Percentiles rank a stretch among this genome's conserved stretches.
Evolutionary conservation across 2,329 filamentous ascomycete genomes (phyloP).

Genomic region (Rutstroemia sp.): DNA sequence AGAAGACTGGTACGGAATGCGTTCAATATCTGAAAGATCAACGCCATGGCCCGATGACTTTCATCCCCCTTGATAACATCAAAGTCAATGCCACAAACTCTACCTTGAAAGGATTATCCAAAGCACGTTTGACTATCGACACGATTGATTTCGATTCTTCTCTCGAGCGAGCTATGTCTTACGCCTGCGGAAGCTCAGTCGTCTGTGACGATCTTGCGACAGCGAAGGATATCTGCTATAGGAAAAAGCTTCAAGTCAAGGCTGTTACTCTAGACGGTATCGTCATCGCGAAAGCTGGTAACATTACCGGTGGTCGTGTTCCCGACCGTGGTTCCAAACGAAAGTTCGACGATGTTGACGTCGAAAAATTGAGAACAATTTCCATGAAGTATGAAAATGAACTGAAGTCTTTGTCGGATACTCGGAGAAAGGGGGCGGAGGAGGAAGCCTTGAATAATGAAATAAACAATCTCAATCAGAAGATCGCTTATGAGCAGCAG

Average conservation of each 20-base stretch:
- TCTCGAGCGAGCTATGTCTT: slow-evolving; percentile 86
- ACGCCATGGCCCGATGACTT: slow-evolving; percentile 78
- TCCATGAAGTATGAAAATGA: slow-evolving; percentile 71
- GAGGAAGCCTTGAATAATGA: slow-evolving; percentile 80
- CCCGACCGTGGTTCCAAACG: slow-evolving; percentile 69
- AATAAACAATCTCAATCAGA: slow-evolving; percentile 70
- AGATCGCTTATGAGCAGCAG: slow-evolving; percentile 60
- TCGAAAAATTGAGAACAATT: slow-evolving; percentile 74
- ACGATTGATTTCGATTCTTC: slow-evolving; percentile 89
- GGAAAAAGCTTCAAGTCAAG: slow-evolving; percentile 76
- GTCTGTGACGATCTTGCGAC: slow-evolving; percentile 84
- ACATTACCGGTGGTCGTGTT: slow-evolving; percentile 92
- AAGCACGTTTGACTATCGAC: slow-evolving; percentile 85
- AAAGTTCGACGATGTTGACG: slow-evolving; percentile 82
- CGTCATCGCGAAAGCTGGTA: slow-evolving; percentile 90
- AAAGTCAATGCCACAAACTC: slow-evolving; percentile 89
- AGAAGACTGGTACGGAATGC: slow-evolving; percentile 89
- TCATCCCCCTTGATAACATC: slow-evolving; percentile 95
- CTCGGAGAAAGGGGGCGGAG: slow-evolving; percentile 64
- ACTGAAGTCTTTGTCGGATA: slow-evolving; percentile 71
- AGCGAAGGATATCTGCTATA: slow-evolving; percentile 85
- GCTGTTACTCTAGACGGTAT: slow-evolving; percentile 93
- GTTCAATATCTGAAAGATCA: slow-evolving; percentile 92
- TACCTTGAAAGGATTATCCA: slow-evolving; percentile 80
- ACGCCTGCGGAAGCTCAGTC: slow-evolving; percentile 89